Base-by-base conservation (phyloP, 495 filamentous ascomycete genomes). In the Aspergillus baeticus region DNA sequence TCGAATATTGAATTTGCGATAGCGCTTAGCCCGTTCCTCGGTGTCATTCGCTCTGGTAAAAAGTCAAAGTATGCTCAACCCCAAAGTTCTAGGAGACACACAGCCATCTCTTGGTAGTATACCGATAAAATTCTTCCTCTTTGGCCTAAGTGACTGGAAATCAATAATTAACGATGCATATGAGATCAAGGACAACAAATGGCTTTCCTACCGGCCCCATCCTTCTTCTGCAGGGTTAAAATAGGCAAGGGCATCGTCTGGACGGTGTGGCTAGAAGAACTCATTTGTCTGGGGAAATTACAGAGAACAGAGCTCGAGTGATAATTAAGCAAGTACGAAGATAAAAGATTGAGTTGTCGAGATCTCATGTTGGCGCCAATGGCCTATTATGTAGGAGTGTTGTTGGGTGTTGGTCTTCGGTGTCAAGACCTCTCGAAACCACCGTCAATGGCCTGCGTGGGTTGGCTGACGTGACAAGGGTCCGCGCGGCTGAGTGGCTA, bases 101-200 rank as follows among this genome's bases (percentile, higher is more conserved):
- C 42, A 45, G 42, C 42, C 42, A 45, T 45, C 42, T 18, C 42
- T 45, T 45, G 42, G 17, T 45, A 13, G 42, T 45, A 45, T 45
- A 45, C 20, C 42, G 42, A 45, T 23, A 23, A 6, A 45, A n/a
- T 3, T 23, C 20, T 23, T 45, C 42, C 13, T 45, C 15, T 23
- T 22, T 2, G 13, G 20, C 42, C 26, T 45, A 10, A 20, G 21
- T 20, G 11, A 45, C 42, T 45, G 26, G 15, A 20, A 6, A 21
- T 22, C 20, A 10, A 7, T 45, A 18, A 45, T 3, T 10, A 45
- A 45, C 42, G 26, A 20, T 45, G 10, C 5, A 4, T 11, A 10
- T 23, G 20, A 23, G 18, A 11, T 10, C 3, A 20, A 20, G 20
- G 5, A 45, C 42, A 45, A 18, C 13, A 21, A 15, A 15, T 7